phyloP scores from a whole-genome alignment of 208 protist genomes.

The Strigomonas culicis region DNA sequence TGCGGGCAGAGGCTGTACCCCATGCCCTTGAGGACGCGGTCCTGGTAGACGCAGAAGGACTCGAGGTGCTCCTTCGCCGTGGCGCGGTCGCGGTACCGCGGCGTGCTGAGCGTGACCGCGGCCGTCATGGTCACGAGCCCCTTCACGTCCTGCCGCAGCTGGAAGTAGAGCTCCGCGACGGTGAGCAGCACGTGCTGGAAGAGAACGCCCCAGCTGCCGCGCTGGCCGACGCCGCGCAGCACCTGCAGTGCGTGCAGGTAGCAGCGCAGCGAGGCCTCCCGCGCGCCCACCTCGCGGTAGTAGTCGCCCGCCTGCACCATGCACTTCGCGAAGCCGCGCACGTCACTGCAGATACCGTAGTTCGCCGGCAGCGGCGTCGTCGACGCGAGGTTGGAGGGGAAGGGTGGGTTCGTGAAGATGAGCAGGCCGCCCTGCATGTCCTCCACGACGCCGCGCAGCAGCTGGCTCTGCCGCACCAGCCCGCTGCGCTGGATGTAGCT shows the following conservation, averaged over 20 bases:
- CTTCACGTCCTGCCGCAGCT: constrained; percentile 53
- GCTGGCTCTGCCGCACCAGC: constrained; percentile 23
- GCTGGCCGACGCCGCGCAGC: constrained; percentile 36
- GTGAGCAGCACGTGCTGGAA: constrained; percentile 55
- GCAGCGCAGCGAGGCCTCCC: constrained; percentile 56
- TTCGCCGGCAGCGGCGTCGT: constrained; percentile 35
- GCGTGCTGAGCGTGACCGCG: constrained; percentile 48
- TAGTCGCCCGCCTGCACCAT: constrained; percentile 43
- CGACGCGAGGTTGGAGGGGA: constrained; percentile 32
- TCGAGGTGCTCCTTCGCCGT: constrained; percentile 39
- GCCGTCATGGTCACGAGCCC: constrained; percentile 43
- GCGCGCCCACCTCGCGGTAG: constrained; percentile 43
- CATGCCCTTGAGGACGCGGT: constrained; percentile 35
- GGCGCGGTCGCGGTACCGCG: constrained; percentile 38
- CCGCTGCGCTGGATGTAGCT: constrained; percentile 52
- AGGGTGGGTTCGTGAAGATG: constrained; percentile 70
- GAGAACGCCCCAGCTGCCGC: constrained; percentile 44
- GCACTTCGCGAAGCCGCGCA: constrained; percentile 49
- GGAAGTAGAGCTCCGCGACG: constrained; percentile 51
- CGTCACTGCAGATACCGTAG: constrained; percentile 35
- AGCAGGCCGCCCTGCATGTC: constrained; percentile 53
- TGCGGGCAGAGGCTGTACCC: constrained; percentile 63
- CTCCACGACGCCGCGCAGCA: constrained; percentile 45
- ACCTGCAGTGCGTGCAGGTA: constrained; percentile 63
- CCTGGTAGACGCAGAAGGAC: constrained; percentile 46